Evolutionary conservation across 2,329 filamentous ascomycete species (phyloP).

Genomic region (Coniochaeta ligniaria): DNA sequence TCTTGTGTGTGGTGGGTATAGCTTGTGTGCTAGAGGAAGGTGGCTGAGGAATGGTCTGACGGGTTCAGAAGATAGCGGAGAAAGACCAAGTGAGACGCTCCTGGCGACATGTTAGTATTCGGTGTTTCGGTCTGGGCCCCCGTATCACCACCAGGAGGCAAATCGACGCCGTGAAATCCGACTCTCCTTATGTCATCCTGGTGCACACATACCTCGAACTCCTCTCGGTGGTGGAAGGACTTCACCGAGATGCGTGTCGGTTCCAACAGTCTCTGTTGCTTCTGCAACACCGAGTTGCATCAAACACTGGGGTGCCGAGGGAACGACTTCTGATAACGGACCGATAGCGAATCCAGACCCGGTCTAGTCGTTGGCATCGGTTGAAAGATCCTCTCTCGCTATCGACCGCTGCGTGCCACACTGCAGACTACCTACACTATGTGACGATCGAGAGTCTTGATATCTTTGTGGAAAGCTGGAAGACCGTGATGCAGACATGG

Average conservation of each 20-base stretch:
- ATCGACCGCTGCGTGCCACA: not conserved
- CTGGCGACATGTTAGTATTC: not conserved
- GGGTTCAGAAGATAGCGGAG: not conserved
- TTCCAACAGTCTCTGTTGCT: not conserved
- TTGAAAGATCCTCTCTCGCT: not conserved
- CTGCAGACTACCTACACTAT: not conserved
- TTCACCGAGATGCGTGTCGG: not conserved
- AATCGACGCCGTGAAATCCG: not conserved
- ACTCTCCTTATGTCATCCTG: not conserved
- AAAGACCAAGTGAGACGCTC: not conserved
- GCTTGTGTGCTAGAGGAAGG: not conserved
- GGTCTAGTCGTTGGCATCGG: not conserved
- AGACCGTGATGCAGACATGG: not conserved
- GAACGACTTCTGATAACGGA: not conserved
- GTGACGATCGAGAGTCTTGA: not conserved
- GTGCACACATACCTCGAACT: not conserved
- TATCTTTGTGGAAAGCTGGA: not conserved
- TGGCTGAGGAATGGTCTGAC: not conserved
- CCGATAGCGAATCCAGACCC: not conserved
- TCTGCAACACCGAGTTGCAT: conserved; percentile 1
- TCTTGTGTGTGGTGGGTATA: not conserved
- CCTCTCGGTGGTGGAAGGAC: not conserved
- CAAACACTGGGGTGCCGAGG: not conserved
- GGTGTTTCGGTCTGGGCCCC: not conserved
- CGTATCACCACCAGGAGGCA: not conserved